phyloP scores from a whole-genome alignment of 2,329 filamentous ascomycete genomes.

The Xylariaceae sp. region DNA sequence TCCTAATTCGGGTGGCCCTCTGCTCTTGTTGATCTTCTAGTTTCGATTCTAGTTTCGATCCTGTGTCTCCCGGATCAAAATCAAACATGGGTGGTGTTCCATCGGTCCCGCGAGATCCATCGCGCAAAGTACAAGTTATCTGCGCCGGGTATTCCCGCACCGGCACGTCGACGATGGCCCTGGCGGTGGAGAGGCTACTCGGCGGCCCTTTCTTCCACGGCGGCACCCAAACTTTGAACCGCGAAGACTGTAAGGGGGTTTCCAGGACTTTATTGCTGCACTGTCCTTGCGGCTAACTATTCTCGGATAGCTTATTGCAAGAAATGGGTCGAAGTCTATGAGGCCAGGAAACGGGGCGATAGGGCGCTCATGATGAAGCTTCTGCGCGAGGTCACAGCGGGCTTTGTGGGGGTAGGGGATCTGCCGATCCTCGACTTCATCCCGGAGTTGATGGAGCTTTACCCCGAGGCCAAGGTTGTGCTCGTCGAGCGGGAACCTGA shows the following conservation, averaged over 20 bases:
- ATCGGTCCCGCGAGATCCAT: constrained; percentile 33
- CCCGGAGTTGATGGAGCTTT: constrained; percentile 44
- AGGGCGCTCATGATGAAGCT: constrained; percentile 30
- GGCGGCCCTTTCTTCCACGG: constrained; percentile 47
- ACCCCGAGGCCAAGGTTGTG: constrained; percentile 47
- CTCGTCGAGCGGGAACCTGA: constrained; percentile 37
- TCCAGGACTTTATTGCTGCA: background rate
- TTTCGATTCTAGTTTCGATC: too few species aligned
- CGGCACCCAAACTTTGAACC: constrained; percentile 38
- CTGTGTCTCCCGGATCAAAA: background rate
- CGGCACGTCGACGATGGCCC: constrained; percentile 46
- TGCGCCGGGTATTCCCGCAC: constrained; percentile 43
- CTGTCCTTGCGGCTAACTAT: background rate
- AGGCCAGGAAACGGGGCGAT: constrained; percentile 21
- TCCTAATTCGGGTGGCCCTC: too few species aligned
- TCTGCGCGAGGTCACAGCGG: constrained; percentile 37
- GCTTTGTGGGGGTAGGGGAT: constrained; percentile 47
- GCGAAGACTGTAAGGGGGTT: constrained; percentile 33
- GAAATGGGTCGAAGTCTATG: constrained; percentile 18
- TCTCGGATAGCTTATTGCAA: constrained; percentile 14
- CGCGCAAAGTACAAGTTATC: constrained; percentile 38
- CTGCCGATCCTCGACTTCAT: constrained; percentile 40
- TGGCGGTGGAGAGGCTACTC: constrained; percentile 45
- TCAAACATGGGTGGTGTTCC: constrained; percentile 17
- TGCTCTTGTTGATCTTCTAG: too few species aligned